Conservation (phyloP, 768 basidiomycete species). For the Agrocybe pediades region DNA sequence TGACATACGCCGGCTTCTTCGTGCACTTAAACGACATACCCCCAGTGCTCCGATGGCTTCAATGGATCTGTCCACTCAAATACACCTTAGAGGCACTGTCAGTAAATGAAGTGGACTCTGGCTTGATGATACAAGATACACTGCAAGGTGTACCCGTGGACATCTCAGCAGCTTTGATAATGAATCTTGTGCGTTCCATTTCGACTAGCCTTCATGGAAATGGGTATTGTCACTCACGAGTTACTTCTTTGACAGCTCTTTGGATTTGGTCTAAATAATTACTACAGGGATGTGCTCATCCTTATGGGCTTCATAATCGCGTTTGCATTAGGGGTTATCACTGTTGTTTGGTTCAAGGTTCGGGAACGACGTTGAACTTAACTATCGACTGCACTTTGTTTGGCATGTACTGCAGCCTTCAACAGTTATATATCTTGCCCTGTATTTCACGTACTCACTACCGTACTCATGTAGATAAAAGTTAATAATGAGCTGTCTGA, state of each 20-base stretch:
- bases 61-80: constrained; percentile 88
- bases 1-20: constrained; percentile 93
- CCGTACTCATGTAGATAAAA: too few species aligned
- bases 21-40: constrained; percentile 86
- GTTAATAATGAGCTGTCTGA: too few species aligned
- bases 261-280: constrained; percentile 79
- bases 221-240: not conserved
- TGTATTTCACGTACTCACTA: too few species aligned
- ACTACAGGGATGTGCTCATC: constrained; percentile 89
- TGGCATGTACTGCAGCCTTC: too few species aligned
- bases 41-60: constrained; percentile 90
- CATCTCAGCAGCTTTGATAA: constrained; percentile 81
- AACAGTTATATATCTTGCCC: not conserved
- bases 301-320: constrained; percentile 85
- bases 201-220: not conserved
- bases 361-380: constrained; percentile 68
- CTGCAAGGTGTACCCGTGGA: constrained; percentile 81
- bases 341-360: constrained; percentile 75
- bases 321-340: constrained; percentile 72
- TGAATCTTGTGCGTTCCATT: constrained; percentile 66
- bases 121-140: constrained; percentile 79
- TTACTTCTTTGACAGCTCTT: constrained; percentile 57
- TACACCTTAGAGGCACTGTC: constrained; percentile 82
- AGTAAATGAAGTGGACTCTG: constrained; percentile 91
- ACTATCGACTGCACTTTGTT: not conserved